Evolutionary conservation across 768 basidiomycete genomes (phyloP).

Genomic region (Boletus edulis): DNA sequence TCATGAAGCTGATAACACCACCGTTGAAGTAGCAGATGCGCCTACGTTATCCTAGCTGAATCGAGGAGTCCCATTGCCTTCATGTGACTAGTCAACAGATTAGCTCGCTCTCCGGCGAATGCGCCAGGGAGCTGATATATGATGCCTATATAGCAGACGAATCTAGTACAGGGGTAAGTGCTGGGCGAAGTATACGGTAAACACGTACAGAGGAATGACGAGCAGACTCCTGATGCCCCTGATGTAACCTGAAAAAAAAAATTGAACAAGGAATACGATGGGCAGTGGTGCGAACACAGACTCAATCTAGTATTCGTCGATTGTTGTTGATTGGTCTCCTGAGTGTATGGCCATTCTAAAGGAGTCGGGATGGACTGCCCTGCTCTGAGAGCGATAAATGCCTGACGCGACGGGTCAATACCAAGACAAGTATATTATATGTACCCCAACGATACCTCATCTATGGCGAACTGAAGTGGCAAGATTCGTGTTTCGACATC

Average conservation of each 20-base stretch:
- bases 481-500: conserved; percentile 67
- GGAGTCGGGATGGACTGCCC: conserved; percentile 56
- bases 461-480: conserved; percentile 77
- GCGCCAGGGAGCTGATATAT: conserved; percentile 77
- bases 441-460: conserved; percentile 43
- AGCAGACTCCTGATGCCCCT: conserved; percentile 59
- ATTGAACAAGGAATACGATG: neutral
- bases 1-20: neutral
- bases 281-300: conserved; percentile 27
- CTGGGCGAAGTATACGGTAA: neutral
- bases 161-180: conserved; percentile 37
- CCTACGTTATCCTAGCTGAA: conserved; percentile 61
- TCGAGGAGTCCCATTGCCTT: conserved; percentile 79
- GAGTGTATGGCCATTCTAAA: conserved; percentile 70
- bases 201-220: conserved; percentile 61
- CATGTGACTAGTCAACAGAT: conserved; percentile 65
- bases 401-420: conserved; percentile 36
- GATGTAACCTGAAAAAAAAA: conserved; percentile 48
- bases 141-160: conserved; percentile 70
- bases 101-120: conserved; percentile 63
- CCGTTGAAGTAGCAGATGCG: neutral
- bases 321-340: conserved; percentile 66
- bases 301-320: conserved; percentile 52
- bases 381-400: conserved; percentile 67
- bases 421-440: neutral